Percentiles rank a stretch among this genome's conserved stretches.
These are phyloP conservation scores for Quercus parvula DNA, from an alignment of 306 rosid species.

Conservation along the genomic window DNA sequence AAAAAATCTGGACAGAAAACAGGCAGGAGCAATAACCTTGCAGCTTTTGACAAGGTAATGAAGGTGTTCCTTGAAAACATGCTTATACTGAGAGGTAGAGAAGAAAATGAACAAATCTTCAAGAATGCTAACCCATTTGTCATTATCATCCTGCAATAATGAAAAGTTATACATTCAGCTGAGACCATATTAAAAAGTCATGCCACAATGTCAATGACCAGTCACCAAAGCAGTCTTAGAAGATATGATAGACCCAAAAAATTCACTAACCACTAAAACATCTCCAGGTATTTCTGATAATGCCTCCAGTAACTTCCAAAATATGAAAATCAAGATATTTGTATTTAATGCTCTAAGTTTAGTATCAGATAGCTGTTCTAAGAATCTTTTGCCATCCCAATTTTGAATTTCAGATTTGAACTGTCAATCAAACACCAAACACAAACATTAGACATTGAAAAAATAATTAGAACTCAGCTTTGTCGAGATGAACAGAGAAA, in stretches of 20 bases:
- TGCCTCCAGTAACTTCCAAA: conserved; percentile 69
- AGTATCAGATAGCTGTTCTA: conserved; percentile 41
- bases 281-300: conserved; percentile 47
- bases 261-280: conserved; percentile 48
- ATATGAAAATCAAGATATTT: conserved; percentile 53
- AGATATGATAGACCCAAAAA: conserved; percentile 15
- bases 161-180: conserved; percentile 11
- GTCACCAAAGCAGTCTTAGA: conserved; percentile 6
- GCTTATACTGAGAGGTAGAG: conserved; percentile 57
- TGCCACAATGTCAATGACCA: neutral
- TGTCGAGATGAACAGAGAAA: neutral
- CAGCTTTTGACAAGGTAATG: conserved; percentile 54
- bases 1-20: conserved; percentile 60
- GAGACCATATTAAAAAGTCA: neutral
- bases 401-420: conserved; percentile 50
- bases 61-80: conserved; percentile 63
- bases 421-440: conserved; percentile 41
- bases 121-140: conserved; percentile 55
- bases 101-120: conserved; percentile 68
- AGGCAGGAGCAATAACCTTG: conserved; percentile 50
- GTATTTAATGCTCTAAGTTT: conserved; percentile 46
- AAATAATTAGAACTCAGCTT: neutral
- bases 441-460: neutral
- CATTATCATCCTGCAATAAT: conserved; percentile 60
- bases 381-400: conserved; percentile 68